These are phyloP conservation scores for Talaromyces amestolkiae DNA, from an alignment of 2,329 filamentous ascomycete genomes.

Conservation along the genomic window DNA sequence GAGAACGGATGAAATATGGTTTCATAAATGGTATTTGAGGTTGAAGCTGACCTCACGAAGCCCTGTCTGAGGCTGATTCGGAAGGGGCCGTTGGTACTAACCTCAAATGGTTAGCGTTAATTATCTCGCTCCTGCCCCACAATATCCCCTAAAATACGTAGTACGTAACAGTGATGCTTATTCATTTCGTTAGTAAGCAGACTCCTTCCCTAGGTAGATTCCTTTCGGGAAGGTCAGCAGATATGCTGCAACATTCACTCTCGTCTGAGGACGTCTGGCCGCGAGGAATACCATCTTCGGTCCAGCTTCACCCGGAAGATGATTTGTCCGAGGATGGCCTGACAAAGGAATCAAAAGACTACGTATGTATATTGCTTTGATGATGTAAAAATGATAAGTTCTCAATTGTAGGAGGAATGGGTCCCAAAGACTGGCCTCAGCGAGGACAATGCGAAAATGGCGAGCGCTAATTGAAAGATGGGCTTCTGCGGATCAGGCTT, in stretches of 20 bases:
- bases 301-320: not conserved
- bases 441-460: constrained; percentile 9
- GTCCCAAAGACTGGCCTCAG: not conserved
- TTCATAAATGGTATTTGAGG: not conserved
- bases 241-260: too few relatives aligned
- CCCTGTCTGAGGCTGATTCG: not conserved
- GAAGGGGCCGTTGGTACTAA: not conserved
- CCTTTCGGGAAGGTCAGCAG: too few relatives aligned
- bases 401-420: not conserved
- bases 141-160: not conserved
- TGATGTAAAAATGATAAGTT: not conserved
- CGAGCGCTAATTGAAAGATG: constrained; percentile 5
- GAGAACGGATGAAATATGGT: not conserved
- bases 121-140: not conserved
- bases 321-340: not conserved
- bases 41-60: not conserved
- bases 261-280: not conserved
- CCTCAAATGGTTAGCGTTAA: not conserved
- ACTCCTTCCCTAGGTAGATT: too few relatives aligned
- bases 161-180: not conserved
- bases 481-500: constrained; percentile 1
- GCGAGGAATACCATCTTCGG: not conserved
- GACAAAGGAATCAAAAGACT: not conserved
- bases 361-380: not conserved
- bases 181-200: too few relatives aligned